phyloP scores from a whole-genome alignment of 768 basidiomycete genomes.

The Boletus patriciae region DNA sequence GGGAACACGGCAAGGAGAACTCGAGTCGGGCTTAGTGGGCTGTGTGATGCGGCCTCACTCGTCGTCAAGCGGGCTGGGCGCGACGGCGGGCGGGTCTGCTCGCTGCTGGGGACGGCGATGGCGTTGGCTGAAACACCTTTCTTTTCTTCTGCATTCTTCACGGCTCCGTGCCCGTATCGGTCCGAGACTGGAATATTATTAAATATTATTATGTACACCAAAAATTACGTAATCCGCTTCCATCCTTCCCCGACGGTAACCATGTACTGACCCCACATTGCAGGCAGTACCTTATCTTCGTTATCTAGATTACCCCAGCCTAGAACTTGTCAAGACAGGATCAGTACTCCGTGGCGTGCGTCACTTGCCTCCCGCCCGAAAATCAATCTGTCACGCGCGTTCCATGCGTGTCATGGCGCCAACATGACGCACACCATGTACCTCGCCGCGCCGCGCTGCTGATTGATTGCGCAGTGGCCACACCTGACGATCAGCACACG shows the following conservation, averaged over 20 bases:
- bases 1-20: conserved; percentile 18
- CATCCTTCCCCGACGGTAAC: neutral
- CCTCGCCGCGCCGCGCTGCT: conserved; percentile 2
- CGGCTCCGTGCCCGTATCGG: conserved; percentile 29
- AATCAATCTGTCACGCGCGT: conserved; percentile 10
- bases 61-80: neutral
- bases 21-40: neutral
- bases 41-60: no score
- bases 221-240: conserved; percentile 16
- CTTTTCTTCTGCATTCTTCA: conserved; percentile 8
- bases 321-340: conserved; percentile 10
- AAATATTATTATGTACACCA: neutral
- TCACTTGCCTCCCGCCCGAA: conserved; percentile 4
- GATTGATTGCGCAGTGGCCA: neutral
- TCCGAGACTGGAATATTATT: conserved; percentile 20
- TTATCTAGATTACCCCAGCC: conserved; percentile 31
- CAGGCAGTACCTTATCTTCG: conserved; percentile 18
- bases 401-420: neutral
- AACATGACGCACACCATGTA: neutral
- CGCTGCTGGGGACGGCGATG: conserved; percentile 7
- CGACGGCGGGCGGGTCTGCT: neutral
- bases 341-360: neutral
- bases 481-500: conserved; percentile 6
- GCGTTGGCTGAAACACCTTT: conserved; percentile 5
- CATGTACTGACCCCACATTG: conserved; percentile 22